These are phyloP conservation scores for Blepharisma undulans DNA, from an alignment of 169 alveolate species.

Conservation along the genomic window DNA sequence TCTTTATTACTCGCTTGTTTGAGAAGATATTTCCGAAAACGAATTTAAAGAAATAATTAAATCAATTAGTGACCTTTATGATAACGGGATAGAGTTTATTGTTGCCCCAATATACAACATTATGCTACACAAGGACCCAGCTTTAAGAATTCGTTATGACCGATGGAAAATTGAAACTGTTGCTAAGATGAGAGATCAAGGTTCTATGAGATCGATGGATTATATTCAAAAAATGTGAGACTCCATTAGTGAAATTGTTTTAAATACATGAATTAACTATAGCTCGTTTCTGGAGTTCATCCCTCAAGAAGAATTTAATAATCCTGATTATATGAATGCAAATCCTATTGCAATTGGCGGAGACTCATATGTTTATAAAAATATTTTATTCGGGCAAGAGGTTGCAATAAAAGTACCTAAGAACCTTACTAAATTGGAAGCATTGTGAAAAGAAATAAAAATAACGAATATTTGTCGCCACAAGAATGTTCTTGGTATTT, in stretches of 20 bases:
- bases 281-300: not conserved
- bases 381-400: not conserved
- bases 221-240: not conserved
- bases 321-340: not conserved
- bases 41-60: too few relatives aligned
- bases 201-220: not conserved
- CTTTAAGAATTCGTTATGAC: not conserved
- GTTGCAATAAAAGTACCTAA: not conserved
- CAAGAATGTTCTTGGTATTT: not conserved
- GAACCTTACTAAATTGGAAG: not conserved
- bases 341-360: not conserved
- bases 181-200: not conserved
- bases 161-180: not conserved
- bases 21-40: not conserved
- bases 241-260: not conserved
- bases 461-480: not conserved
- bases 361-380: not conserved
- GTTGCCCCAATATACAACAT: not conserved
- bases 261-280: not conserved
- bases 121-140: not conserved
- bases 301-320: not conserved
- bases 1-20: not conserved
- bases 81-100: not conserved
- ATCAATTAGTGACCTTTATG: not conserved
- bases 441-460: not conserved